A percentile compares a stretch with the other conserved stretches of the same genome.
Conservation (phyloP, 2,329 filamentous ascomycete genomes). For the Penicillium janthinellum region DNA sequence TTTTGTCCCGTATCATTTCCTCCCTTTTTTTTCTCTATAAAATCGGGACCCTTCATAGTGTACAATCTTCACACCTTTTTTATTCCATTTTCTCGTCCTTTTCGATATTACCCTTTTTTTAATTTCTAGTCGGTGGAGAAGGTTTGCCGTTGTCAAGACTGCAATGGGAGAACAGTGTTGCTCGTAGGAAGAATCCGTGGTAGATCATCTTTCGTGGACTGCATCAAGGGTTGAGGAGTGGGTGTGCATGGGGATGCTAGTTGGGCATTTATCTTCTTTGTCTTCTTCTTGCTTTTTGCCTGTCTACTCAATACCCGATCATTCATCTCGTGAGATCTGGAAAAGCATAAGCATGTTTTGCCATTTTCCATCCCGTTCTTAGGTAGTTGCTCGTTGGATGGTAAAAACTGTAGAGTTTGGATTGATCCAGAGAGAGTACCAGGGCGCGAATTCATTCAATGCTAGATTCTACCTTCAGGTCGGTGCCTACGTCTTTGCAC, state of each 20-base stretch:
- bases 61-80: slow-evolving; percentile 32
- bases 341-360: not conserved
- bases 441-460: too few relatives aligned
- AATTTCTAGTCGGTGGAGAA: not conserved
- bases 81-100: slow-evolving; percentile 23
- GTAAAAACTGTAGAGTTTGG: not conserved
- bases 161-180: too few relatives aligned
- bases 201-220: too few relatives aligned
- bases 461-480: too few relatives aligned
- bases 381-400: not conserved
- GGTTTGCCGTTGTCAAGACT: too few relatives aligned
- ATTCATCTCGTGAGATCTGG: not conserved
- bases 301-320: slow-evolving; percentile 1
- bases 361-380: not conserved
- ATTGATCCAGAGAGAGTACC: too few relatives aligned
- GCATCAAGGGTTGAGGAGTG: too few relatives aligned
- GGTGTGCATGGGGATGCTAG: not conserved
- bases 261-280: not conserved
- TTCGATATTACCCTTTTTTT: not conserved
- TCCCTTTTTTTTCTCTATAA: slow-evolving; percentile 18
- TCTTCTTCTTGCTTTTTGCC: not conserved
- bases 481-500: not conserved
- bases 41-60: slow-evolving; percentile 34
- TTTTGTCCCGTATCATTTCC: slow-evolving; percentile 15
- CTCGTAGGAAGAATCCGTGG: too few relatives aligned